These are phyloP conservation scores for Fusarium nanum DNA, from an alignment of 2,329 filamentous ascomycete genomes.

Conservation along the genomic window DNA sequence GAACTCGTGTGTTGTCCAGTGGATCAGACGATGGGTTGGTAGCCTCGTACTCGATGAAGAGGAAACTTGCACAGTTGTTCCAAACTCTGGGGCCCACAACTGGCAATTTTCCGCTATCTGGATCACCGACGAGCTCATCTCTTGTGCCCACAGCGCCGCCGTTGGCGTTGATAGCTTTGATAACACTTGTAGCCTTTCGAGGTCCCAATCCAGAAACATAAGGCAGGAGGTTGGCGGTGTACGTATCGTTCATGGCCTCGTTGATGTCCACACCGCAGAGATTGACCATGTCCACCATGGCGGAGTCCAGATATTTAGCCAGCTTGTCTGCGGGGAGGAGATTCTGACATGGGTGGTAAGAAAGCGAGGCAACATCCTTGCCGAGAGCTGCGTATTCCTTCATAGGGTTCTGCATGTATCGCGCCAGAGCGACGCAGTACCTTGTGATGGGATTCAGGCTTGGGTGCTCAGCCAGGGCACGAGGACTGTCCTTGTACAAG, in stretches of 20 bases:
- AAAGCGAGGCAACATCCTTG: constrained; percentile 85
- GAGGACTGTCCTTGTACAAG: constrained; percentile 89
- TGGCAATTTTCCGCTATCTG: constrained; percentile 79
- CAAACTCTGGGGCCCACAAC: constrained; percentile 92
- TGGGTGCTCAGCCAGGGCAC: constrained; percentile 83
- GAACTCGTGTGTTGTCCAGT: constrained; percentile 94
- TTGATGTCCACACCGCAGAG: constrained; percentile 96
- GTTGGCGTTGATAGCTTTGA: constrained; percentile 88
- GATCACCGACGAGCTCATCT: constrained; percentile 88
- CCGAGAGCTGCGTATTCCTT: constrained; percentile 96
- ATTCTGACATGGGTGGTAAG: constrained; percentile 90
- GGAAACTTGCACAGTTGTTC: constrained; percentile 96
- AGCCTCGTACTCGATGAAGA: constrained; percentile 90
- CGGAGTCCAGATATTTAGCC: constrained; percentile 87
- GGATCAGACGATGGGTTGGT: constrained; percentile 87
- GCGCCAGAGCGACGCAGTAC: constrained; percentile 90
- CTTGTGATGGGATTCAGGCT: constrained; percentile 80
- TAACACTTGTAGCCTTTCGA: constrained; percentile 82
- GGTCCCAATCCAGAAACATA: constrained; percentile 93
- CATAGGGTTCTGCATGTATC: constrained; percentile 94
- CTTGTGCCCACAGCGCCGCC: constrained; percentile 86
- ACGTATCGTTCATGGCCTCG: constrained; percentile 83
- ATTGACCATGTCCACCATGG: constrained; percentile 98
- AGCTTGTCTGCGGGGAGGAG: constrained; percentile 90
- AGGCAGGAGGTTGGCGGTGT: constrained; percentile 87